Evolutionary conservation across 495 filamentous ascomycete genomes (phyloP).

Genomic region (Recurvomyces mirabilis): DNA sequence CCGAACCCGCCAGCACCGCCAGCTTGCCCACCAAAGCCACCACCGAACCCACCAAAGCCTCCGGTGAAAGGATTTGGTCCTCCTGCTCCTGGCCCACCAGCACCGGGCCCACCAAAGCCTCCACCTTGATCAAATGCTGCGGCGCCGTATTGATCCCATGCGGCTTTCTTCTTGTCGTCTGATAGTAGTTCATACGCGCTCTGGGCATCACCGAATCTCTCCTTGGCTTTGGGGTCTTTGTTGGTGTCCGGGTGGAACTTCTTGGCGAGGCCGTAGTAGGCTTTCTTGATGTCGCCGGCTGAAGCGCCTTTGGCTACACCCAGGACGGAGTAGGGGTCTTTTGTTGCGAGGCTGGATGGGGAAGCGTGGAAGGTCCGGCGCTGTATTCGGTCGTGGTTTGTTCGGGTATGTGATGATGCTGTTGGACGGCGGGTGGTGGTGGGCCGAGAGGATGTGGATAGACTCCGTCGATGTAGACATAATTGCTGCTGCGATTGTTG

Average conservation of each 20-base stretch:
- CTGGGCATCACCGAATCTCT: conserved; percentile 86
- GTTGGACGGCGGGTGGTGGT: not conserved
- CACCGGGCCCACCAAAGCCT: conserved; percentile 52
- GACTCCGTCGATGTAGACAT: too few species aligned
- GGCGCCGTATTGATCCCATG: conserved; percentile 81
- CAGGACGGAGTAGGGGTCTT: conserved; percentile 76
- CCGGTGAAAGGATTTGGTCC: conserved; percentile 54
- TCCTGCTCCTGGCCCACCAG: conserved; percentile 45
- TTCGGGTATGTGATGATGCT: conserved; percentile 6
- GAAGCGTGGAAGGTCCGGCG: conserved; percentile 53
- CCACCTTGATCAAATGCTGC: conserved; percentile 74
- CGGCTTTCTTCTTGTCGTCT: conserved; percentile 80
- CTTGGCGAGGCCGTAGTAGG: conserved; percentile 95
- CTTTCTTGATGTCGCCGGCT: conserved; percentile 89
- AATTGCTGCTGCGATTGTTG: conserved; percentile 23
- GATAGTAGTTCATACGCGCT: conserved; percentile 84
- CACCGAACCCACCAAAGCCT: conserved; percentile 41
- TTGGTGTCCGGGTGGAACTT: conserved; percentile 98
- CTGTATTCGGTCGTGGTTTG: conserved; percentile 17
- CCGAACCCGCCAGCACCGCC: conserved; percentile 53
- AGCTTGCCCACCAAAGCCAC: conserved; percentile 46
- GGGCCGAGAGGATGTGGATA: not conserved
- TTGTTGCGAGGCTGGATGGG: conserved; percentile 45
- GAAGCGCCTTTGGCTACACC: conserved; percentile 74
- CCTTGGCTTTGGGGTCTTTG: conserved; percentile 82